Percentiles rank a stretch among this genome's conserved stretches.
phyloP scores from a whole-genome alignment of 139 green algal genomes.

The Closterium sp. region DNA sequence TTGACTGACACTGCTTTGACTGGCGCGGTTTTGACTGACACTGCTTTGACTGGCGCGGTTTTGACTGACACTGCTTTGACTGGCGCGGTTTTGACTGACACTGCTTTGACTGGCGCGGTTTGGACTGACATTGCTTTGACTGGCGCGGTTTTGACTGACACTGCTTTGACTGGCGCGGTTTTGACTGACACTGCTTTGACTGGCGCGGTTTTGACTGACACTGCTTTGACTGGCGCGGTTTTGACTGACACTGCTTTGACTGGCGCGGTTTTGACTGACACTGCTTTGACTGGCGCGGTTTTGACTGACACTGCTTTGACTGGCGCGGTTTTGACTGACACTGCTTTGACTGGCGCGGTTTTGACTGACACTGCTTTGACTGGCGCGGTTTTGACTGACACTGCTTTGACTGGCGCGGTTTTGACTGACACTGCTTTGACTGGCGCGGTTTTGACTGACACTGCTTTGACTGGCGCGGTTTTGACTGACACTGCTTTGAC shows the following conservation, averaged over 20 bases:
- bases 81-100: too few species aligned
- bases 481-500: too few species aligned
- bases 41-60: background rate
- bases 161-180: background rate
- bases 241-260: background rate
- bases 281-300: background rate
- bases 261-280: too few species aligned
- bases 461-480: background rate
- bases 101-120: background rate
- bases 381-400: background rate
- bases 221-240: background rate
- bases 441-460: too few species aligned
- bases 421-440: background rate
- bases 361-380: background rate
- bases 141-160: background rate
- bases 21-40: background rate
- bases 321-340: background rate
- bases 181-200: background rate
- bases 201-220: background rate
- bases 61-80: background rate
- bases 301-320: too few species aligned
- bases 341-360: background rate
- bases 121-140: too few species aligned
- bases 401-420: background rate
- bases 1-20: background rate